phyloP scores from a whole-genome alignment of 2,329 filamentous ascomycete genomes.

The Alternaria triticimaculans region DNA sequence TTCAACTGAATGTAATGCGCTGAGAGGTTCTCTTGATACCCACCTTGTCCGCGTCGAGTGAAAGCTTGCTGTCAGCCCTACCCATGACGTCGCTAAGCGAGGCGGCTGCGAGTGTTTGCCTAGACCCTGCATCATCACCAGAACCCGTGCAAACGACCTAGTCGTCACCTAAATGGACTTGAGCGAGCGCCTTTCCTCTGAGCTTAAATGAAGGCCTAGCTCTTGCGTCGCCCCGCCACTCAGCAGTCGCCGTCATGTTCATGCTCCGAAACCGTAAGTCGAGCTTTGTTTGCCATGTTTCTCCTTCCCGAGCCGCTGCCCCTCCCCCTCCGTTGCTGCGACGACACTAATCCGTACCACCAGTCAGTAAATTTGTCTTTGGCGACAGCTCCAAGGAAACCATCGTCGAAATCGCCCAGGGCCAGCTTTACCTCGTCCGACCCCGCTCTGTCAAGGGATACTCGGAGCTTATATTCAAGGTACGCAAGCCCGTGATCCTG shows the following conservation, averaged over 20 bases:
- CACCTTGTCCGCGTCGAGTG: not conserved
- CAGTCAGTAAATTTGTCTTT: conserved; percentile 93
- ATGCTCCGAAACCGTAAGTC: conserved; percentile 50
- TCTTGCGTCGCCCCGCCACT: conserved; percentile 5
- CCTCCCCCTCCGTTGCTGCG: conserved; percentile 38
- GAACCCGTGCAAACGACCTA: conserved; percentile 17
- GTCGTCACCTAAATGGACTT: conserved; percentile 20
- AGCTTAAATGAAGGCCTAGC: conserved; percentile 30
- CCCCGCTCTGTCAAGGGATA: conserved; percentile 96
- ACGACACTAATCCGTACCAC: conserved; percentile 29
- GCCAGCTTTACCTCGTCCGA: conserved; percentile 95
- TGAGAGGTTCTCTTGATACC: not conserved
- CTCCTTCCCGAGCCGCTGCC: conserved; percentile 21
- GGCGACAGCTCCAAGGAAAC: conserved; percentile 88
- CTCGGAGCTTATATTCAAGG: conserved; percentile 89
- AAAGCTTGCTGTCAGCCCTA: not conserved
- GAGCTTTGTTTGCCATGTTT: conserved; percentile 19
- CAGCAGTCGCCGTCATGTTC: conserved; percentile 43
- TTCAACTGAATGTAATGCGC: not conserved
- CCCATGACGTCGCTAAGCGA: conserved; percentile 18
- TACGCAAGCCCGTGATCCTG: not conserved
- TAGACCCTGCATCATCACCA: conserved; percentile 23
- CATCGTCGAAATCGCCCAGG: conserved; percentile 91
- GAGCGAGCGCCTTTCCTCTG: conserved; percentile 19
- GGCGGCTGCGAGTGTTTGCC: conserved; percentile 8